Conservation (phyloP, 805 yeast species). For the Kluyveromyces nonfermentans region DNA sequence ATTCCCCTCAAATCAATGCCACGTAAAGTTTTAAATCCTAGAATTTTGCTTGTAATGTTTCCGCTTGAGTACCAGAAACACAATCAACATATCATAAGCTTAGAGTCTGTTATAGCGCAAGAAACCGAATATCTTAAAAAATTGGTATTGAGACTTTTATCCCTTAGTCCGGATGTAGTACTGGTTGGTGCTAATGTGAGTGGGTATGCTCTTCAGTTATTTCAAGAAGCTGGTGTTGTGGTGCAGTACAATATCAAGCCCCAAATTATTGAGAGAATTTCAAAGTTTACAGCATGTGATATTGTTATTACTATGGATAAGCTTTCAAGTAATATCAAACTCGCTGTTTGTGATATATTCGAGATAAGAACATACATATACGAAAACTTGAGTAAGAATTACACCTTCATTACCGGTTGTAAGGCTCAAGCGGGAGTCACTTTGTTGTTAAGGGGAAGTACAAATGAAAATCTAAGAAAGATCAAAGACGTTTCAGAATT, state of each 20-base stretch:
- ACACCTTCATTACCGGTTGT: conserved; percentile 73
- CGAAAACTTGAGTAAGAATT: conserved; percentile 53
- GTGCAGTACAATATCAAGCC: conserved; percentile 78
- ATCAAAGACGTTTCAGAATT: conserved; percentile 75
- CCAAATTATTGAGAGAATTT: conserved; percentile 67
- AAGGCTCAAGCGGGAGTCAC: conserved; percentile 71
- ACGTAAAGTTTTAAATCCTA: conserved; percentile 50
- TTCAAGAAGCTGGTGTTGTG: conserved; percentile 67
- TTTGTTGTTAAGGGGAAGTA: conserved; percentile 74
- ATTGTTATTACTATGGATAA: conserved; percentile 81
- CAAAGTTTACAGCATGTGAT: conserved; percentile 75
- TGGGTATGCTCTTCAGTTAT: conserved; percentile 65
- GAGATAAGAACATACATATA: conserved; percentile 59
- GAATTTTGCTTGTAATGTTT: conserved; percentile 74
- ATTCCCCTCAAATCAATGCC: conserved; percentile 79
- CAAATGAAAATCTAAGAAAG: conserved; percentile 47
- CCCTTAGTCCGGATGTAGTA: conserved; percentile 69
- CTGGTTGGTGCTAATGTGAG: conserved; percentile 72
- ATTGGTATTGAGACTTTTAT: conserved; percentile 65
- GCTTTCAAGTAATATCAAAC: conserved; percentile 55
- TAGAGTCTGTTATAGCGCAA: conserved; percentile 78
- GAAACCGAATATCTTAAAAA: conserved; percentile 78
- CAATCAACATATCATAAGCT: conserved; percentile 70
- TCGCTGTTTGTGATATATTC: conserved; percentile 69
- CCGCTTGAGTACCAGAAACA: conserved; percentile 78